These are phyloP conservation scores for Lentinula aciculospora DNA, from an alignment of 768 basidiomycete genomes.

Conservation along the genomic window DNA sequence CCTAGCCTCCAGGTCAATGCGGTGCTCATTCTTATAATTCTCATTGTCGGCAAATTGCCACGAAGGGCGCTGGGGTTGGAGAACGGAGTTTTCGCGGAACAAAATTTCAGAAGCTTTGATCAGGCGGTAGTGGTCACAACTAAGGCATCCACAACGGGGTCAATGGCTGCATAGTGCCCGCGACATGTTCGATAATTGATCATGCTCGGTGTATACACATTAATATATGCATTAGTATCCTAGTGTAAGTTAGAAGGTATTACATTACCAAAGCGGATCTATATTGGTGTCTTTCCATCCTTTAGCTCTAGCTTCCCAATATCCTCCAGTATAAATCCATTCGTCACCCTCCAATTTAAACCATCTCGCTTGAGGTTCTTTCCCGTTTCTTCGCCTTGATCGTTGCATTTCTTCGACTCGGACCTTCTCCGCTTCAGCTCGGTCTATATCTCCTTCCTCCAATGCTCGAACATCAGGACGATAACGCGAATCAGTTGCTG, in stretches of 20 bases:
- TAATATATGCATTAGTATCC: not conserved
- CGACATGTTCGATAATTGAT: not conserved
- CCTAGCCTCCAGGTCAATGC: not conserved
- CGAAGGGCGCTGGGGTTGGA: not conserved
- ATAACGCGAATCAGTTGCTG: constrained; percentile 77
- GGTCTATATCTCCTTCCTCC: constrained; percentile 68
- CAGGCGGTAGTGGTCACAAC: not conserved
- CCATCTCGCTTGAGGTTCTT: constrained; percentile 65
- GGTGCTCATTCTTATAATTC: not conserved
- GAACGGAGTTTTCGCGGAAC: not conserved
- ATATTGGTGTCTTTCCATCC: constrained; percentile 54
- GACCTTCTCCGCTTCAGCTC: constrained; percentile 68
- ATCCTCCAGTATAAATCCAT: constrained; percentile 75
- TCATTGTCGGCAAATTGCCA: not conserved
- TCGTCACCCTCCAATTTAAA: constrained; percentile 65
- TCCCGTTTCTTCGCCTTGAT: constrained; percentile 56
- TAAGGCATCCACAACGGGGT: not conserved
- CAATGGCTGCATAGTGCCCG: no score
- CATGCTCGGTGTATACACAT: not conserved
- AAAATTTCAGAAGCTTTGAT: not conserved
- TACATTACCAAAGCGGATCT: constrained; percentile 57
- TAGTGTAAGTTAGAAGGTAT: not conserved
- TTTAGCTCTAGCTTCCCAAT: constrained; percentile 71
- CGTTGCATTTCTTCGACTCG: constrained; percentile 75
- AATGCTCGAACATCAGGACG: constrained; percentile 80